These are phyloP conservation scores for Candida sanyaensis DNA, from an alignment of 1,139 yeast genomes.

Conservation along the genomic window DNA sequence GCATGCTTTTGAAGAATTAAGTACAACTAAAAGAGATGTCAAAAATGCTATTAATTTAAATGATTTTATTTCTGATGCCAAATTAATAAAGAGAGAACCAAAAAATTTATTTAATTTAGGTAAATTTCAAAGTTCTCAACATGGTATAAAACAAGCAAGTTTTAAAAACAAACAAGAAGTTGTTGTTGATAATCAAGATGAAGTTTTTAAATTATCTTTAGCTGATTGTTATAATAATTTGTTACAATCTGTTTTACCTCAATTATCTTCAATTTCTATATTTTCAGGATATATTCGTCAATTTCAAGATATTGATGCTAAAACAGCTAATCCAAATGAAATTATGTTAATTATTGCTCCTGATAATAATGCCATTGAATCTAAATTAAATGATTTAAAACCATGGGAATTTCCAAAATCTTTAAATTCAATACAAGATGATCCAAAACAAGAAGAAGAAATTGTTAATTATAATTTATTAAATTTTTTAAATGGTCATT, in stretches of 20 bases:
- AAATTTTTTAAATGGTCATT: constrained; percentile 56
- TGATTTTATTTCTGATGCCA: constrained; percentile 10
- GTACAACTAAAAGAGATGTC: constrained; percentile 17
- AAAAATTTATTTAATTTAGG: constrained; percentile 19
- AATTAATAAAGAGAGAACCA: constrained; percentile 18
- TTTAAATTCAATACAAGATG: constrained; percentile 31
- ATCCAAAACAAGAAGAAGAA: constrained; percentile 39
- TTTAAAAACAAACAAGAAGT: constrained; percentile 8
- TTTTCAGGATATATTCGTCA: constrained; percentile 61
- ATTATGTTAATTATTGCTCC: constrained; percentile 62
- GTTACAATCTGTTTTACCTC: constrained; percentile 43
- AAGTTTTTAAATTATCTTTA: constrained; percentile 10
- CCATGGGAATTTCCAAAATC: constrained; percentile 72
- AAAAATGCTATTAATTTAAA: constrained; percentile 24
- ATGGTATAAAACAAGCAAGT: constrained; percentile 6
- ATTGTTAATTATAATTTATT: constrained; percentile 48
- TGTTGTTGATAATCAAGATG: constrained; percentile 1
- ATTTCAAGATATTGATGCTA: constrained; percentile 40
- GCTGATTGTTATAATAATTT: constrained; percentile 18
- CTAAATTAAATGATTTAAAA: constrained; percentile 38
- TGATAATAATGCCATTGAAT: constrained; percentile 51
- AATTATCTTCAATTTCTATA: constrained; percentile 45
- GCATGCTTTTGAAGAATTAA: constrained; percentile 1
- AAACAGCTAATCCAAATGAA: constrained; percentile 38
- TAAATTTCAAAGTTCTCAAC: constrained; percentile 9